phyloP scores from a whole-genome alignment of 176 grass and related monocot genomes.

The Triticum urartu region DNA sequence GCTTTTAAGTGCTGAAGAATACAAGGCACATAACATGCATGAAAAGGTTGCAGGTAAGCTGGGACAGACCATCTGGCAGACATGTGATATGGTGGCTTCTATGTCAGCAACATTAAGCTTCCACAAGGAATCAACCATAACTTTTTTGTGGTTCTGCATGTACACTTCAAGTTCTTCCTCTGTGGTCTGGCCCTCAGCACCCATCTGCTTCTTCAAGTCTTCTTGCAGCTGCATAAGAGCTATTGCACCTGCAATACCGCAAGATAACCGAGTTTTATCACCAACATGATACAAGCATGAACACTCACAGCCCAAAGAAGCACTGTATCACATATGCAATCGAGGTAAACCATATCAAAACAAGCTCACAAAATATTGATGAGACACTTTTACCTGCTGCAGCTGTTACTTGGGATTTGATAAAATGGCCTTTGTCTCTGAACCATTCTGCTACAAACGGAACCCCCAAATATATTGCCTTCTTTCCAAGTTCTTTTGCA shows the following conservation, averaged over 20 bases:
- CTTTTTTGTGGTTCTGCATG: conserved; percentile 82
- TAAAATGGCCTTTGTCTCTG: conserved; percentile 98
- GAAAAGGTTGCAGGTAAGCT: conserved; percentile 27
- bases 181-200: conserved; percentile 69
- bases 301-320: conserved; percentile 1
- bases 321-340: neutral
- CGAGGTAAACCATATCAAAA: neutral
- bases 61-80: conserved; percentile 89
- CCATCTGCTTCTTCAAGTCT: conserved; percentile 79
- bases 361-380: neutral
- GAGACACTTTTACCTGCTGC: conserved; percentile 57
- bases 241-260: conserved; percentile 75
- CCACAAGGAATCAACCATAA: conserved; percentile 98
- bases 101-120: conserved; percentile 99
- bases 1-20: neutral
- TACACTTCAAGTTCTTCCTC: conserved; percentile 82
- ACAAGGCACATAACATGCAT: conserved; percentile 2
- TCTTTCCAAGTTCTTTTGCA: conserved; percentile 95
- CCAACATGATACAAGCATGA: conserved; percentile 8
- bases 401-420: conserved; percentile 98
- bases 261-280: conserved; percentile 22
- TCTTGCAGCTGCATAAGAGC: conserved; percentile 96
- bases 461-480: conserved; percentile 83
- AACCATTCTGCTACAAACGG: conserved; percentile 98
- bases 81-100: conserved; percentile 85